A percentile compares a stretch with the other conserved stretches of the same genome.
Evolutionary conservation across 2,329 filamentous ascomycete genomes (phyloP).

Genomic region (Alternaria consortialis): DNA sequence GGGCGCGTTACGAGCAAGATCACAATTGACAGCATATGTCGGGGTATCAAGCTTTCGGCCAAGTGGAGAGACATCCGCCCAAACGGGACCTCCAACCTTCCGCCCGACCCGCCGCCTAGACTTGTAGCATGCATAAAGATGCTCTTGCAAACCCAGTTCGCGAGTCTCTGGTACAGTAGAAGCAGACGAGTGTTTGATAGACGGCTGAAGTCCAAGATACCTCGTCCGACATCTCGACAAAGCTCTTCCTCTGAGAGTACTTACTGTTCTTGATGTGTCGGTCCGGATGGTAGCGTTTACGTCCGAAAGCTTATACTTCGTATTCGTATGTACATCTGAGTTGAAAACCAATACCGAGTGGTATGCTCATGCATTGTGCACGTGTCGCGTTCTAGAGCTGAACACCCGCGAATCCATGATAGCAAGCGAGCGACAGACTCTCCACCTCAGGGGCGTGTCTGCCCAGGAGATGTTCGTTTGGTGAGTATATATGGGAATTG

Average conservation of each 20-base stretch:
- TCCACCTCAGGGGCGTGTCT: slow-evolving; percentile 23
- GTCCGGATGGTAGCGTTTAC: background rate
- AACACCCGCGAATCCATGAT: slow-evolving; percentile 3
- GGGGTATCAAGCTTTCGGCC: slow-evolving; percentile 2
- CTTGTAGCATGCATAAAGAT: slow-evolving; percentile 6
- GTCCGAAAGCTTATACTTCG: slow-evolving; percentile 4
- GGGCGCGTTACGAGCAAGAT: background rate
- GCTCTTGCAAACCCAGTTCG: background rate
- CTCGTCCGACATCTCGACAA: background rate
- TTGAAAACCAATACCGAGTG: slow-evolving; percentile 1
- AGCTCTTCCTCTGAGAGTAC: background rate
- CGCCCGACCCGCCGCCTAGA: background rate
- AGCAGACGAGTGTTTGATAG: background rate
- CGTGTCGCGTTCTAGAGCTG: slow-evolving; percentile 14
- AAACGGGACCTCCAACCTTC: background rate
- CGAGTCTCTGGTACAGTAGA: no score
- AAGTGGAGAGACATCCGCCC: slow-evolving; percentile 2
- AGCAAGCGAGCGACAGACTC: slow-evolving; percentile 13
- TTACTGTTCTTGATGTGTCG: background rate
- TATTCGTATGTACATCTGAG: slow-evolving; percentile 2
- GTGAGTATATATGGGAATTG: slow-evolving; percentile 21
- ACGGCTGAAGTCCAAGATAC: background rate
- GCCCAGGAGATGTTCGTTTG: background rate
- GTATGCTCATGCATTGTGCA: slow-evolving; percentile 8
- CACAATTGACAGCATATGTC: background rate